These are phyloP conservation scores for Silene noctiflora DNA, from an alignment of 179 eudicot genomes.

Conservation along the genomic window DNA sequence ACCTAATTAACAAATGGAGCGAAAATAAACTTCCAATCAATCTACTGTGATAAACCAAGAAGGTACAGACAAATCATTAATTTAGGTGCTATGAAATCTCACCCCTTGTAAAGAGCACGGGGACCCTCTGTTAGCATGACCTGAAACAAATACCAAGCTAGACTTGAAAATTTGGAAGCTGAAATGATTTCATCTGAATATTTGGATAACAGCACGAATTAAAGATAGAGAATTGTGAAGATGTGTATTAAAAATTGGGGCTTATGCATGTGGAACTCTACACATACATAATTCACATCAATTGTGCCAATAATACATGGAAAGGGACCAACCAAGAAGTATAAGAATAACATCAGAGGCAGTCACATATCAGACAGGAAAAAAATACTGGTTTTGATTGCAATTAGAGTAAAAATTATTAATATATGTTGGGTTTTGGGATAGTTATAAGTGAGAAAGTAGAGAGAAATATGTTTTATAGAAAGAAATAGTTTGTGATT, in stretches of 20 bases:
- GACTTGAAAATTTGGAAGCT: neutral
- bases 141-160: conserved; percentile 35
- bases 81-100: conserved; percentile 29
- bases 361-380: neutral
- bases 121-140: conserved; percentile 76
- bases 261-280: neutral
- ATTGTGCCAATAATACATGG: neutral
- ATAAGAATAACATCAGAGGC: neutral
- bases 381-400: too few species aligned
- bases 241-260: neutral
- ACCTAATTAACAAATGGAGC: too few species aligned
- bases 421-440: too few species aligned
- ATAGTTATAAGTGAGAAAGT: too few species aligned
- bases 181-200: neutral
- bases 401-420: neutral
- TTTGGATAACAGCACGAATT: neutral
- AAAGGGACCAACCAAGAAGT: neutral
- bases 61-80: neutral
- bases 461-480: too few species aligned
- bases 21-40: too few species aligned
- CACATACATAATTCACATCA: neutral
- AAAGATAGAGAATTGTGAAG: neutral
- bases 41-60: neutral
- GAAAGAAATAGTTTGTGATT: too few species aligned
- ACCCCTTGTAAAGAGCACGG: conserved; percentile 92